Evolutionary conservation across 176 grass and related monocot genomes (phyloP).

Genomic region (Thalia dealbata): DNA sequence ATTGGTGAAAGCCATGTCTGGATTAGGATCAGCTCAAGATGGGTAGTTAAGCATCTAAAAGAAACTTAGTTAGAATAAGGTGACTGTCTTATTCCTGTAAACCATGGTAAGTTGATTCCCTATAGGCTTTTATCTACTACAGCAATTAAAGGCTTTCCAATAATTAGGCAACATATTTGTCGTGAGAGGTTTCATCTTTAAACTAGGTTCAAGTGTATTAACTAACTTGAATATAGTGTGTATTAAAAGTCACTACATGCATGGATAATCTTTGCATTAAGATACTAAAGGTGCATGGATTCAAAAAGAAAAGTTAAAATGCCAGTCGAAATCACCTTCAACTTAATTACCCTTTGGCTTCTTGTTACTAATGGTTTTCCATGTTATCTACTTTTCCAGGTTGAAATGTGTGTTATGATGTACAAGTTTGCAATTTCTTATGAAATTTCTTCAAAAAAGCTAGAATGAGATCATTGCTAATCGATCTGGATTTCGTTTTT

Average conservation of each 20-base stretch:
- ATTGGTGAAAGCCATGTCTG: too few species aligned
- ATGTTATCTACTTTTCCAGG: neutral
- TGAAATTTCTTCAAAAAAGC: neutral
- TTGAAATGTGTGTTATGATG: neutral
- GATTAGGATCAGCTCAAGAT: neutral
- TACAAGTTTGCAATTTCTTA: neutral
- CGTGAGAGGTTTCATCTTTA: too few species aligned
- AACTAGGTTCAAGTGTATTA: too few species aligned
- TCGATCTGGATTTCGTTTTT: neutral
- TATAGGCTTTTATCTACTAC: neutral
- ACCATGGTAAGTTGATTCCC: neutral
- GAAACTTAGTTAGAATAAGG: neutral
- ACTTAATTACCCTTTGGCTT: neutral
- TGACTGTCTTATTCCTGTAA: neutral
- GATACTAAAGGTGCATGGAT: neutral
- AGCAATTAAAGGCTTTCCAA: neutral
- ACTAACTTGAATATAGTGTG: too few species aligned
- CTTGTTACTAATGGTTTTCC: neutral
- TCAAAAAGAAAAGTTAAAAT: neutral
- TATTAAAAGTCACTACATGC: neutral
- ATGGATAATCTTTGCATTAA: neutral
- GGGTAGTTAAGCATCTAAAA: neutral
- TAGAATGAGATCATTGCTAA: neutral
- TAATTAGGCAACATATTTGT: too few species aligned
- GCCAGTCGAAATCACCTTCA: too few species aligned